Base-by-base conservation (phyloP, 257 asterid species). In the Ophiorrhiza pumila region DNA sequence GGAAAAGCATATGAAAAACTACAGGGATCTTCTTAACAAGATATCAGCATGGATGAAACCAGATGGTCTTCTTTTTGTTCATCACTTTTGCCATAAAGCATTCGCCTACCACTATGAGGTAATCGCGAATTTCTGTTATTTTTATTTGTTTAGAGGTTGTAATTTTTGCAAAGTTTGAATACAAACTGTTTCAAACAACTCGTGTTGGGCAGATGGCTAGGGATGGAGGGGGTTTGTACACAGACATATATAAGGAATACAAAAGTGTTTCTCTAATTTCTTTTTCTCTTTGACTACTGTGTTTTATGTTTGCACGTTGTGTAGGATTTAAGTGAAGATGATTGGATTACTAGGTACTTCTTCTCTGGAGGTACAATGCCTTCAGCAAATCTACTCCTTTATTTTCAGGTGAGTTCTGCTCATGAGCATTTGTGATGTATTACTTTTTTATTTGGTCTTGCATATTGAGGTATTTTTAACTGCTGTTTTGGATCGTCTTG, bases 61-160 rank as follows among this genome's bases (percentile, higher is more conserved):
- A 61, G 96, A 90, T 34, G 65, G 91, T 69, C 90, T 87, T 83
- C 86, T 94, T 29, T 94, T 91, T 72, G 81, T 94, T 59, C 96
- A 91, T 64, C 64, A 91, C 80, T 94, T 94, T 82, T 91, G 99
- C 84, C 97, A 91, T 71, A 94, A 91, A 81, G 73, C 86, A 78
- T 94, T 94, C 77, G 96, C 97, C 8, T 94, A 91, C 79, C 96
- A 94, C 87, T 94, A 85, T 37, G 96, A 94, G 99, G 98, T 89
- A 89, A 45, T 27, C 29, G 12, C 37, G 42, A 15, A 18, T 56
- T 60, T 49, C 63, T 50, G 37, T 35, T 32, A 7, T 23, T 53
- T 37, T 14, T 45, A 42, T 32, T 31, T 7, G 64, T 7, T 47
- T 46, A 22, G 1, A 58, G 47, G 32, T 32, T 53, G 25, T 49